Percentiles rank a stretch among this genome's conserved stretches.
Evolutionary conservation across 2,329 filamentous ascomycete species (phyloP).

Genomic region (Magnaporthiopsis rhizophila): DNA sequence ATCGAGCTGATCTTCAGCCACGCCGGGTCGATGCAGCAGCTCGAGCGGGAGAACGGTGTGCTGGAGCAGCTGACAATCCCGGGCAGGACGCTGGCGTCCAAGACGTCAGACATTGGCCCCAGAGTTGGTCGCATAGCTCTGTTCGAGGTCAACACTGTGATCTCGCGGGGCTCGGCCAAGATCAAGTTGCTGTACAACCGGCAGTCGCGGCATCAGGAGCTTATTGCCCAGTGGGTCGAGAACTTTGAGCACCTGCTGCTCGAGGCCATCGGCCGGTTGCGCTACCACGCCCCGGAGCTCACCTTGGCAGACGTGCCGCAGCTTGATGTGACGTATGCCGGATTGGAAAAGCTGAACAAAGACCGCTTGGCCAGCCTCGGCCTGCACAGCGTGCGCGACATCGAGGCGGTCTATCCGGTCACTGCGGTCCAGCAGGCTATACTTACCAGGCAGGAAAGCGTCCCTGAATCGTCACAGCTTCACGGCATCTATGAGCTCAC

Average conservation of each 20-base stretch:
- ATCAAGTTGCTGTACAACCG: constrained; percentile 38
- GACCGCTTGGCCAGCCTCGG: constrained; percentile 32
- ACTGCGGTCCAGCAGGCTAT: constrained; percentile 41
- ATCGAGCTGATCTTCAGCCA: constrained; percentile 54
- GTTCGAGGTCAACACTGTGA: constrained; percentile 41
- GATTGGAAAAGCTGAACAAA: constrained; percentile 34
- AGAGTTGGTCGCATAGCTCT: constrained; percentile 39
- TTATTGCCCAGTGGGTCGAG: constrained; percentile 38
- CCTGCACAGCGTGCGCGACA: constrained; percentile 32
- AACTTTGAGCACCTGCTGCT: constrained; percentile 37
- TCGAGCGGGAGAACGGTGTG: constrained; percentile 38
- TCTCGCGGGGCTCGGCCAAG: constrained; percentile 36
- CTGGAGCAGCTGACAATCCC: constrained; percentile 38
- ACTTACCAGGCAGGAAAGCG: constrained; percentile 35
- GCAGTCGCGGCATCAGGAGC: constrained; percentile 31
- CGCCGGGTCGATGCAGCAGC: constrained; percentile 39
- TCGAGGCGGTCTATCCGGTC: constrained; percentile 41
- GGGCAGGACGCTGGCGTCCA: constrained; percentile 27
- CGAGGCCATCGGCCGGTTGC: constrained; percentile 33
- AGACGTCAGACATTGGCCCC: constrained; percentile 35
- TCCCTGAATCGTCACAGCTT: constrained; percentile 32
- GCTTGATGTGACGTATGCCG: constrained; percentile 38
- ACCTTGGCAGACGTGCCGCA: constrained; percentile 42
- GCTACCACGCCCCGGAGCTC: constrained; percentile 35
- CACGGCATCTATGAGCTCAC: constrained; percentile 41